phyloP scores from a whole-genome alignment of 768 basidiomycete genomes.

The Serpula lacrymans region DNA sequence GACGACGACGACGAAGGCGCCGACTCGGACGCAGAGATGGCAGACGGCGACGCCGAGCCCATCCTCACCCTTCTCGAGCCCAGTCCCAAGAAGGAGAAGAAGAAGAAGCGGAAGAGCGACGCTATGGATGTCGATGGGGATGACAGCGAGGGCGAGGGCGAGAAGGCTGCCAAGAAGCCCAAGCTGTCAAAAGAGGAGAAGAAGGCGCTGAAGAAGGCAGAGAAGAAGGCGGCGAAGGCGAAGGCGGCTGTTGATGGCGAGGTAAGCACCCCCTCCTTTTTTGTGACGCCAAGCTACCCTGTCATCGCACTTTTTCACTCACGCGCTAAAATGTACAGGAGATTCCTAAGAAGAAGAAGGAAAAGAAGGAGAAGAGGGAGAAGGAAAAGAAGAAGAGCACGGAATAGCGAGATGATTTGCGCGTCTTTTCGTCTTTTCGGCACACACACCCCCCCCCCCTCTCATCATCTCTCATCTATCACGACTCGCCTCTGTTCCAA shows the following conservation, averaged over 20 bases:
- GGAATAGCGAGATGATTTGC: too few species aligned
- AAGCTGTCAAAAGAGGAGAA: slow-evolving; percentile 85
- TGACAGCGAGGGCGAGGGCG: slow-evolving; percentile 39
- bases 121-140: slow-evolving; percentile 62
- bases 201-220: slow-evolving; percentile 77
- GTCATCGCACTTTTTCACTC: slow-evolving; percentile 1
- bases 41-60: slow-evolving; percentile 45
- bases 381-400: slow-evolving; percentile 43
- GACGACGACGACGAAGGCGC: slow-evolving; percentile 59
- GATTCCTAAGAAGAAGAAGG: slow-evolving; percentile 32
- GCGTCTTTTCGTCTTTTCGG: neutral
- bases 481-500: too few species aligned
- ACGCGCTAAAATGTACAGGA: too few species aligned
- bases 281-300: slow-evolving; percentile 3
- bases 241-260: slow-evolving; percentile 36
- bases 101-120: slow-evolving; percentile 66
- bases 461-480: too few species aligned
- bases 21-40: slow-evolving; percentile 46
- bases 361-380: slow-evolving; percentile 36
- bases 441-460: too few species aligned
- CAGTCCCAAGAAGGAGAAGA: slow-evolving; percentile 58
- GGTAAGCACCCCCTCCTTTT: slow-evolving; percentile 26
- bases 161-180: slow-evolving; percentile 60
- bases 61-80: slow-evolving; percentile 58
- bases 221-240: slow-evolving; percentile 60